Conservation (phyloP, 208 protist species). For the Angomonas ambiguus region DNA sequence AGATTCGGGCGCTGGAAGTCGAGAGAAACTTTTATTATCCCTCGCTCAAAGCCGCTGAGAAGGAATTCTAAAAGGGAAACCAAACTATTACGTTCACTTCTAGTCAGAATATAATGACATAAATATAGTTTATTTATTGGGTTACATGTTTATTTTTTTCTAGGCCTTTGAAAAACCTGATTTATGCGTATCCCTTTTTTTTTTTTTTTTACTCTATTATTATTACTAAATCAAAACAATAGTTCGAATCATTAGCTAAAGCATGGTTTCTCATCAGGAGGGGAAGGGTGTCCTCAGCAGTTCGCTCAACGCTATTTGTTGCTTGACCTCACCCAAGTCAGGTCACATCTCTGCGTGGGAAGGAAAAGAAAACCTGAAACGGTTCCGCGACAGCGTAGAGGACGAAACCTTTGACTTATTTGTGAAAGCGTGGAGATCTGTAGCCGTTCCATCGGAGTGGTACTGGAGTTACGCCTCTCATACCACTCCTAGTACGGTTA, state of each 20-base stretch:
- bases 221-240: background rate
- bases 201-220: slow-evolving; percentile 20
- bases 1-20: background rate
- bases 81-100: too few species aligned
- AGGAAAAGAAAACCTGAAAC: slow-evolving; percentile 13
- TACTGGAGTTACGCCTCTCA: slow-evolving; percentile 51
- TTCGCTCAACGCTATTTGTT: slow-evolving; percentile 65
- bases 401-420: slow-evolving; percentile 28
- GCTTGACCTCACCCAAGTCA: slow-evolving; percentile 48
- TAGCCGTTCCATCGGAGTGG: slow-evolving; percentile 53
- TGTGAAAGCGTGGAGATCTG: slow-evolving; percentile 27
- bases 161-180: too few species aligned
- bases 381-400: slow-evolving; percentile 26
- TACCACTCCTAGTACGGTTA: background rate
- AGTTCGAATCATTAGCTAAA: too few species aligned
- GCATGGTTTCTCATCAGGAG: too few species aligned
- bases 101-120: too few species aligned
- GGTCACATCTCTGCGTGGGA: slow-evolving; percentile 29
- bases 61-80: background rate
- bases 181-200: slow-evolving; percentile 8
- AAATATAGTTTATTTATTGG: too few species aligned
- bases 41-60: background rate
- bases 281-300: background rate
- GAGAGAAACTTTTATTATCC: background rate
- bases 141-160: too few species aligned